A percentile compares a stretch with the other conserved stretches of the same genome.
These are phyloP conservation scores for Penicillium dipodomyicola DNA, from an alignment of 495 filamentous ascomycete species.

Conservation along the genomic window DNA sequence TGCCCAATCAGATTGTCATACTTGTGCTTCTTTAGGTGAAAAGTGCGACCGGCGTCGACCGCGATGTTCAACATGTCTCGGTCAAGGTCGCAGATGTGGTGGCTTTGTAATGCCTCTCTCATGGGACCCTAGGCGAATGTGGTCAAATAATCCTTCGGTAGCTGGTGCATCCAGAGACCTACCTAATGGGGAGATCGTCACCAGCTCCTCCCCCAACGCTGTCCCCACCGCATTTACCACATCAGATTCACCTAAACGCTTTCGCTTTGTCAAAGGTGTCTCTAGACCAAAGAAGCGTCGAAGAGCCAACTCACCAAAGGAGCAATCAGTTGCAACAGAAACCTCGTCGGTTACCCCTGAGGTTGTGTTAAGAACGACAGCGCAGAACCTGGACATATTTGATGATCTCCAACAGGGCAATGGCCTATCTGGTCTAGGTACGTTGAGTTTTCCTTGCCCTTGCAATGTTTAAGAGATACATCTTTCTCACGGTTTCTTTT, in stretches of 20 bases:
- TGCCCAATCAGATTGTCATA: conserved; percentile 21
- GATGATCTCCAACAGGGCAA: not conserved
- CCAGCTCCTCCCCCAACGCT: too few relatives aligned
- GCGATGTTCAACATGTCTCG: conserved; percentile 12
- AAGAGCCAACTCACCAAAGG: not conserved
- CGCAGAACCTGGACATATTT: not conserved
- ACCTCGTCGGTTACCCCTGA: not conserved
- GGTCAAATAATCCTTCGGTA: not conserved
- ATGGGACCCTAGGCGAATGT: conserved; percentile 1
- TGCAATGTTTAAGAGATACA: not conserved
- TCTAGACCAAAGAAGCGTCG: conserved; percentile 1
- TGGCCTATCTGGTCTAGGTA: not conserved
- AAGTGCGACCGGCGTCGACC: conserved; percentile 17
- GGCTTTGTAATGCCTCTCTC: conserved; percentile 5
- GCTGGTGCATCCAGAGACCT: not conserved
- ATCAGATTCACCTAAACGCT: not conserved
- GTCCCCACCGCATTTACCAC: not conserved
- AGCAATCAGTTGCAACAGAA: not conserved
- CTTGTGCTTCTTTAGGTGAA: conserved; percentile 17
- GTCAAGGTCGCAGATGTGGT: conserved; percentile 10
- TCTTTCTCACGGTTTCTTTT: not conserved
- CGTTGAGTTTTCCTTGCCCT: not conserved
- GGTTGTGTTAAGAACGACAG: not conserved
- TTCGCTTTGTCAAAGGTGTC: not conserved
- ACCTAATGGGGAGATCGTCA: conserved; percentile 1